Base-by-base conservation (phyloP, 306 rosid genomes). In the Argentina anserina region DNA sequence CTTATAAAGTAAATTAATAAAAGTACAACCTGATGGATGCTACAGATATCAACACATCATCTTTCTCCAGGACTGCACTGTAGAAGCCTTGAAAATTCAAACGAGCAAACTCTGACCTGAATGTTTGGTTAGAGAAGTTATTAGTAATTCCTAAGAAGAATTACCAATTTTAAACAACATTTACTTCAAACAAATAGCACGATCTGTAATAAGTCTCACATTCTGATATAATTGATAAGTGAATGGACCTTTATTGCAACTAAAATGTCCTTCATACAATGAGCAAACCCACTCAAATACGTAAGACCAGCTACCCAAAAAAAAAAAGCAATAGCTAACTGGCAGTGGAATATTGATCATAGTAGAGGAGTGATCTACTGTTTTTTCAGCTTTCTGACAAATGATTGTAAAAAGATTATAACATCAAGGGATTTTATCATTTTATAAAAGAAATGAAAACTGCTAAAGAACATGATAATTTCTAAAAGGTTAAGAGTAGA, bases 31-130 rank as follows among this genome's bases (percentile, higher is more conserved):
- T 91, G 91, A 94, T 81, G 60, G 91, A 94, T 77, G 99, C 99
- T 72, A 84, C 97, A 77, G 93, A 87, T 75, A 90, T 74, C 62
- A 94, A 71, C 67, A 87, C 97, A 79, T 94, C 99, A 47, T 88
- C 88, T 84, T 91, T 89, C 86, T 91, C 97, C 84, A 94, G 77
- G 63, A 94, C 90, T 81, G 89, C 82, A 2, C 97, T 71, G 82
- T 94, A 90, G 86, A 94, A 94, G 70, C 97, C 99, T 85, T 87
- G 90, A 83, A 89, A 94, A 81, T 94, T 86, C 78, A 94, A 84
- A 47, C 99, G 97, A 40, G 89, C 89, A 86, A 94, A 94, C 55
- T 87, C 91, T 67, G 99, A 94, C 97, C 99, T 91, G 91, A 74
- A 72, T 46, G 62, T 73, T 41, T 59, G 47, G 72, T 14, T 52